Percentiles rank a stretch among this genome's conserved stretches.
Evolutionary conservation across 208 protist genomes (phyloP).

Genomic region (Wallacemonas sp.): DNA sequence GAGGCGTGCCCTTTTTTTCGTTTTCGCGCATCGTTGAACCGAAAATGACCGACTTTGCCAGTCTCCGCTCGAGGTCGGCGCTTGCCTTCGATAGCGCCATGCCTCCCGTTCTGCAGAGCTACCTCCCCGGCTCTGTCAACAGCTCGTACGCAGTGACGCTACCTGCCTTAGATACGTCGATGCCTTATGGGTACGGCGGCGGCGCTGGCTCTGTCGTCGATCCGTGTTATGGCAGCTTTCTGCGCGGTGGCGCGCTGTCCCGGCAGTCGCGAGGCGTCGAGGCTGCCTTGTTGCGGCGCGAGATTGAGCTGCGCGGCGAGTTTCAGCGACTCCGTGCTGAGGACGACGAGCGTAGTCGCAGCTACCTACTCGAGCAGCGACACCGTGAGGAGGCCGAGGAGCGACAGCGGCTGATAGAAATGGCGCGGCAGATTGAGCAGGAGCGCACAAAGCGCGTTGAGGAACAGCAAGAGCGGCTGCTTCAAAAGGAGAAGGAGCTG

Average conservation of each 20-base stretch:
- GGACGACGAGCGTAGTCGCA: conserved; percentile 42
- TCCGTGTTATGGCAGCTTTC: not conserved
- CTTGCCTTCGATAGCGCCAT: conserved; percentile 49
- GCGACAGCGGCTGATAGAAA: conserved; percentile 45
- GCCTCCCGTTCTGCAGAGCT: conserved; percentile 39
- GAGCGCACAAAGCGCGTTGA: conserved; percentile 55
- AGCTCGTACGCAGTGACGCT: conserved; percentile 14
- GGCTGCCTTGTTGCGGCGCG: conserved; percentile 54
- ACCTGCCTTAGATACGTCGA: not conserved
- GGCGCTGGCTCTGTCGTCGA: not conserved
- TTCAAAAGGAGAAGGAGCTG: conserved; percentile 72
- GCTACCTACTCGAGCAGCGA: conserved; percentile 31
- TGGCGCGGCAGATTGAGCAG: conserved; percentile 52
- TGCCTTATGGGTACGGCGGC: not conserved
- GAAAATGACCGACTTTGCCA: conserved; percentile 25
- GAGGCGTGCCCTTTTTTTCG: too few relatives aligned
- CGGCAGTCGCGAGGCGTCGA: conserved; percentile 22
- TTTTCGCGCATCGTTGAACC: too few relatives aligned
- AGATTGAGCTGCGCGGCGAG: conserved; percentile 64
- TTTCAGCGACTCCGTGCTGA: conserved; percentile 52
- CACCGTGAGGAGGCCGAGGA: conserved; percentile 51
- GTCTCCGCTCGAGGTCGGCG: conserved; percentile 23
- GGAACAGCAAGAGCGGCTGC: conserved; percentile 63
- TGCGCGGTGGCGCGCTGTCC: not conserved
- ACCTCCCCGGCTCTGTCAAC: not conserved